Evolutionary conservation across 768 basidiomycete species (phyloP).

Genomic region (Symmetrospora coprosmae): DNA sequence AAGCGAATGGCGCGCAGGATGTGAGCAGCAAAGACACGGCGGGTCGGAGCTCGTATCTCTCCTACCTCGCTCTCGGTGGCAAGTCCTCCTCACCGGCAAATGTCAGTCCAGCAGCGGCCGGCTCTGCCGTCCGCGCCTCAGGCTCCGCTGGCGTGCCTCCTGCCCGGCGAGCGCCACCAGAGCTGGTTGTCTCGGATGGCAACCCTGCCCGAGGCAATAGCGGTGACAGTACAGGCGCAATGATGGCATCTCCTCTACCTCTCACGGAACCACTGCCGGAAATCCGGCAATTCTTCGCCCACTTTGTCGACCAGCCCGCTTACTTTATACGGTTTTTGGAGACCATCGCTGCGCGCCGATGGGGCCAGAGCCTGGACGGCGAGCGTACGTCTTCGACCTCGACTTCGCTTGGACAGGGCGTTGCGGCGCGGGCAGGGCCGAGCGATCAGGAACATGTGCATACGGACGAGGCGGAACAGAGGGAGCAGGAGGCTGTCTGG

Average conservation of each 20-base stretch:
- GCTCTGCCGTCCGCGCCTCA: conserved; percentile 39
- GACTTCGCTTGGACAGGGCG: too few relatives aligned
- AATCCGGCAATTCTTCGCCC: conserved; percentile 64
- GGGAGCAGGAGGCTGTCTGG: conserved; percentile 51
- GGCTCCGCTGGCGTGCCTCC: conserved; percentile 26
- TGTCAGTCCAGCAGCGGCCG: background rate
- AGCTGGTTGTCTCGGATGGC: background rate
- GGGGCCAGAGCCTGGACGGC: conserved; percentile 66
- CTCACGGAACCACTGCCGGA: conserved; percentile 47
- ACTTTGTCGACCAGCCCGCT: conserved; percentile 75
- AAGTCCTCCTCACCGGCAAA: background rate
- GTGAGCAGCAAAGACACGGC: background rate
- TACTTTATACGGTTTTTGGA: conserved; percentile 80
- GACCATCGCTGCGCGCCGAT: conserved; percentile 61
- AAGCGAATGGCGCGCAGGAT: background rate
- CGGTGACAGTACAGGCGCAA: conserved; percentile 29
- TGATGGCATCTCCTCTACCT: background rate
- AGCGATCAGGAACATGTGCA: background rate
- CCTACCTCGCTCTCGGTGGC: conserved; percentile 21
- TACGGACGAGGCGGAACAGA: conserved; percentile 24
- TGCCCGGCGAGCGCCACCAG: background rate
- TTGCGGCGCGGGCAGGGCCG: too few relatives aligned
- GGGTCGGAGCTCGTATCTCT: conserved; percentile 19
- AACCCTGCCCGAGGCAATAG: background rate
- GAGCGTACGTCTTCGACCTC: conserved; percentile 43